Evolutionary conservation across 805 yeast genomes (phyloP), one percentile per base, ranked within the genome.

Genomic region (Kodamaea laetipori): DNA sequence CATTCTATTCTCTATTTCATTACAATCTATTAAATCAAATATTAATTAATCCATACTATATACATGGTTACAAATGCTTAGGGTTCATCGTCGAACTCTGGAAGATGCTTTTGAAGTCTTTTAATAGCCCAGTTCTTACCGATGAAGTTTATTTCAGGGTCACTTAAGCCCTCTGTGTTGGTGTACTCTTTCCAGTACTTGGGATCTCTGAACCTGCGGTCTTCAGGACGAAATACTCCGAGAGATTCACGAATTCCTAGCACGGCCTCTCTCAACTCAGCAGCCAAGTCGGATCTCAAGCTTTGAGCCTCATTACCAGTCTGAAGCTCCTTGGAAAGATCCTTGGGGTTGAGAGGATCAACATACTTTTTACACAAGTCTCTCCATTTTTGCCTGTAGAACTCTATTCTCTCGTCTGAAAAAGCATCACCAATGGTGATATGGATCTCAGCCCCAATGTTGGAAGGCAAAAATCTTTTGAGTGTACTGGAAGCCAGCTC

Each of bases 41-140:
- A 6, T 6, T 21, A 6, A 6, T 21, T 21, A 6, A 6, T 6
- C 11, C 6, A 12, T n/a, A 27, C 34, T 30, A 30, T 30, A 30
- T 30, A 30, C 34, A 30, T 15, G 19, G 17, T 12, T 28, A 28
- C 5, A 21, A 21, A 21, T 21, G 35, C n/a, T 21, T 26, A 25
- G 13, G n/a, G 18, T 9, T 47, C 56, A 17, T 48, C 59, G 13
- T 51, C 48, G 39, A 44, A 60, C 28, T 64, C 69, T 6, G 67
- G 70, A 39, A 71, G 56, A 56, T 70, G 74, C 43, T 70, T 71
- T 58, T 86, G 95, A 37, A 82, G 73, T 53, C 89, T 73, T 58
- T 77, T 79, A 28, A 86, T 77, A 1, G 95, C 95, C 94, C 95
- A 86, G 58, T 87, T 87, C 56, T 81, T 67, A 2, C 96, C 96